Evolutionary conservation across 2,329 filamentous ascomycete genomes (phyloP).

Genomic region (Clonostachys sp.): DNA sequence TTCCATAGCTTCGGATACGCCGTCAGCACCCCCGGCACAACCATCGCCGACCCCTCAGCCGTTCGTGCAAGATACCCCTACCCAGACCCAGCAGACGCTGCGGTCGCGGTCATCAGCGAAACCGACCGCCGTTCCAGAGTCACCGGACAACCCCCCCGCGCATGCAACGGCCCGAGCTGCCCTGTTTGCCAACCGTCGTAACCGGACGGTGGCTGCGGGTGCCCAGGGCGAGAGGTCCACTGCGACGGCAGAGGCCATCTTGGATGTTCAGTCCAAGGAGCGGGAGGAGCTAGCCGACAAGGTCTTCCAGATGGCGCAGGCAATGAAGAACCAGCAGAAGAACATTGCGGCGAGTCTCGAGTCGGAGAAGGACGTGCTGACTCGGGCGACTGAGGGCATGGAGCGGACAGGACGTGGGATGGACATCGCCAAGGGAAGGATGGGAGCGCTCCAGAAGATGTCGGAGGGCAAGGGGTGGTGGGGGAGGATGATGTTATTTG

Average conservation of each 20-base stretch:
- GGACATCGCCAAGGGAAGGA: constrained; percentile 69
- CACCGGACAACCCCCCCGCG: constrained; percentile 5
- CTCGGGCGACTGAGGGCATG: constrained; percentile 67
- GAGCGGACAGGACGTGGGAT: constrained; percentile 73
- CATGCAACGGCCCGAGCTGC: constrained; percentile 33
- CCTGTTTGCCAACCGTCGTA: constrained; percentile 35
- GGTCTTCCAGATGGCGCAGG: constrained; percentile 73
- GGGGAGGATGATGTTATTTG: constrained; percentile 80
- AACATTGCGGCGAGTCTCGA: constrained; percentile 70
- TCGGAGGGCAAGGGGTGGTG: constrained; percentile 86
- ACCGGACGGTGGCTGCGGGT: constrained; percentile 10
- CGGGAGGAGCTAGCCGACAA: constrained; percentile 80
- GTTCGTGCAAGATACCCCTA: constrained; percentile 7
- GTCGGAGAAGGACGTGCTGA: constrained; percentile 65
- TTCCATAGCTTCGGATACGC: constrained; percentile 45
- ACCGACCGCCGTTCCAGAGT: constrained; percentile 2
- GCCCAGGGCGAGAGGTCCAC: constrained; percentile 27
- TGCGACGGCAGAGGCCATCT: constrained; percentile 62
- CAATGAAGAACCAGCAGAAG: constrained; percentile 71
- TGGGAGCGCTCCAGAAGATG: constrained; percentile 74
- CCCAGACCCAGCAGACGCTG: constrained; percentile 26
- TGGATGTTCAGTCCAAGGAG: constrained; percentile 73
- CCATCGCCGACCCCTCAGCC: background rate
- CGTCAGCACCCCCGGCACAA: constrained; percentile 21
- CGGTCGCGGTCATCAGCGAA: constrained; percentile 19